phyloP scores from a whole-genome alignment of 1,139 yeast species.

The Kluyveromyces sp. region DNA sequence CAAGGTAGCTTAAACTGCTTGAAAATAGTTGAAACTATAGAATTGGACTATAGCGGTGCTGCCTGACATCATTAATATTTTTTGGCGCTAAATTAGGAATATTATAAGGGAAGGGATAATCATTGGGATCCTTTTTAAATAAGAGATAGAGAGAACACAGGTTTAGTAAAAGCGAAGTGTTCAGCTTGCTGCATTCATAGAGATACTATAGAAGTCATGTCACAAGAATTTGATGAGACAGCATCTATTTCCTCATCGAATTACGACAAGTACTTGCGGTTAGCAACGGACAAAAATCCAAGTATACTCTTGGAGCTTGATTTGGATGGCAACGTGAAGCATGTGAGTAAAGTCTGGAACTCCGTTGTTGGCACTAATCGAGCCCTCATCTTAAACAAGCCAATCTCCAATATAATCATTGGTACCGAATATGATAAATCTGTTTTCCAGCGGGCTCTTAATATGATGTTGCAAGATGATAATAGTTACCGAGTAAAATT shows the following conservation, averaged over 20 bases:
- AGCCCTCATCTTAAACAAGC: constrained; percentile 46
- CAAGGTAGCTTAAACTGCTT: no score
- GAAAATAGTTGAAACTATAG: no score
- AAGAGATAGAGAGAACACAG: no score
- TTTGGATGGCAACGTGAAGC: constrained; percentile 67
- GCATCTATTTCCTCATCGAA: constrained; percentile 14
- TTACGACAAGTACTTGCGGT: constrained; percentile 24
- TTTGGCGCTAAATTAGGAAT: no score
- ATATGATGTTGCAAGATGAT: constrained; percentile 66
- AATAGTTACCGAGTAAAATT: constrained; percentile 72
- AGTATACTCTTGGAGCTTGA: constrained; percentile 84
- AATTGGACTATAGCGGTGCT: no score
- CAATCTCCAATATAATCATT: constrained; percentile 56
- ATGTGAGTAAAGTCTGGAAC: constrained; percentile 73
- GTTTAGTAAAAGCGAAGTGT: no score
- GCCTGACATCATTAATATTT: no score
- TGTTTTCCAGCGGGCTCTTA: constrained; percentile 65
- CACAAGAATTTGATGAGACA: constrained; percentile 1
- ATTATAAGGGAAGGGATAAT: no score
- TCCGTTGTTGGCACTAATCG: constrained; percentile 54
- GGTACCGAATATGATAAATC: constrained; percentile 60
- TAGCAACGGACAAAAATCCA: constrained; percentile 61
- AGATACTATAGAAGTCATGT: neutral
- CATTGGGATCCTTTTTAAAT: no score
- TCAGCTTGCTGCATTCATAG: no score